Evolutionary conservation across 2,329 filamentous ascomycete species (phyloP).

Genomic region (Neofusicoccum umdonicola): DNA sequence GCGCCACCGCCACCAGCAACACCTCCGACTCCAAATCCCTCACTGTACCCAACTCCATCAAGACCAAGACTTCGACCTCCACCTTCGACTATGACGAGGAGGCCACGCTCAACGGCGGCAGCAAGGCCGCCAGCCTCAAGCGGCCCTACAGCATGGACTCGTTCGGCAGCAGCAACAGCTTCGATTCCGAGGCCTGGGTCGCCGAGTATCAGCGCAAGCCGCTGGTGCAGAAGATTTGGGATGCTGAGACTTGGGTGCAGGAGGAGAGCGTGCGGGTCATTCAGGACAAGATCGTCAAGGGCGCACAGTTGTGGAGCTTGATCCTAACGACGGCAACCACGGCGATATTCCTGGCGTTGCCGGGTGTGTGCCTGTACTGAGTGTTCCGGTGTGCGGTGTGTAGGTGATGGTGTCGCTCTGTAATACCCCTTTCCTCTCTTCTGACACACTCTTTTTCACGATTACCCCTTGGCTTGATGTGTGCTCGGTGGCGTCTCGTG

Average conservation of each 20-base stretch:
- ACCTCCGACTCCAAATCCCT: neutral
- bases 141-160: conserved; percentile 35
- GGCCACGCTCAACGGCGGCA: conserved; percentile 11
- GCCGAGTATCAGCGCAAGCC: conserved; percentile 68
- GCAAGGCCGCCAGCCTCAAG: neutral
- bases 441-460: neutral
- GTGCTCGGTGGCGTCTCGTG: too few relatives aligned
- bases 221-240: conserved; percentile 70
- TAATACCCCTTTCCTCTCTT: neutral
- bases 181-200: conserved; percentile 75
- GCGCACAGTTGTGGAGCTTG: conserved; percentile 35
- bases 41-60: neutral
- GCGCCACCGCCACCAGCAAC: conserved; percentile 6
- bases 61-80: neutral
- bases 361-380: conserved; percentile 17
- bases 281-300: conserved; percentile 65
- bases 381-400: neutral
- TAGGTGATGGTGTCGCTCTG: neutral
- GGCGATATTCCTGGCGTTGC: conserved; percentile 25
- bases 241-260: conserved; percentile 73
- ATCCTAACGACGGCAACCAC: conserved; percentile 31
- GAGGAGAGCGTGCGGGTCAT: conserved; percentile 73
- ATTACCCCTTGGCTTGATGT: too few relatives aligned
- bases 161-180: conserved; percentile 54
- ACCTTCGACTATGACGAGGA: conserved; percentile 43